Base-by-base conservation (phyloP, 805 yeast species). In the Candida coquimbonensis region DNA sequence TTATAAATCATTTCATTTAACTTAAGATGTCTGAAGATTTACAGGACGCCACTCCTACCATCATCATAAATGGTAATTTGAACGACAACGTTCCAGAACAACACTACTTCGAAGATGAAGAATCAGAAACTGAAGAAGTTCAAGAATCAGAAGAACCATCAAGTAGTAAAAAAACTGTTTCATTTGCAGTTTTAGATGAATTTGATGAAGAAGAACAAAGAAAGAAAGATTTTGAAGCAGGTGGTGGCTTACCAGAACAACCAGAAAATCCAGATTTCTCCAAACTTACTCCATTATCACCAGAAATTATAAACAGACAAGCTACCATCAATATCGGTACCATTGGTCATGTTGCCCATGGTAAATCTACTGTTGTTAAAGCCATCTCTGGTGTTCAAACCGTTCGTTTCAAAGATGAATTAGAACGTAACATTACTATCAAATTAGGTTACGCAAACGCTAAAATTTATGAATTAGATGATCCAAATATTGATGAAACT, bases 391-490 rank as follows among this genome's bases (percentile, higher is more conserved):
- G 99, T 52, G 98, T 95, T 39, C 99, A 95, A 68, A 93, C 99
- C 19, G 99, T 93, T 53, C 85, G 99, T 72, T 93, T 93, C 78
- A 93, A 93, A 77, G 96, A 91, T 72, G 99, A 93, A 73, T 78
- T 93, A 64, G 99, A 93, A 77, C 88, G 99, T 80, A 93, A 93
- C 62, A 93, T 93, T 75, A 93, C 99, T 61, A 93, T 93, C 67
- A 93, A 95, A 70, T 78, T 93, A 60, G 99, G 99, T 66, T 93
- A 93, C 63, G 99, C 99, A 56, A 93, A 93, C 65, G 99, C 99
- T 46, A 93, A 93, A 68, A 93, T 93, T 65, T 93, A 95, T 74
- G 88, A 83, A 68, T 86, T 96, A 74, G 86, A 83, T 60, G 83
- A 83, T 63, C 81, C 81, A 56, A 76, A 73, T 43, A 88, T 96